Evolutionary conservation across 202 grass and related monocot species (phyloP), one percentile per base, ranked within the genome.

Genomic region (Schoenoplectus tabernaemontani): DNA sequence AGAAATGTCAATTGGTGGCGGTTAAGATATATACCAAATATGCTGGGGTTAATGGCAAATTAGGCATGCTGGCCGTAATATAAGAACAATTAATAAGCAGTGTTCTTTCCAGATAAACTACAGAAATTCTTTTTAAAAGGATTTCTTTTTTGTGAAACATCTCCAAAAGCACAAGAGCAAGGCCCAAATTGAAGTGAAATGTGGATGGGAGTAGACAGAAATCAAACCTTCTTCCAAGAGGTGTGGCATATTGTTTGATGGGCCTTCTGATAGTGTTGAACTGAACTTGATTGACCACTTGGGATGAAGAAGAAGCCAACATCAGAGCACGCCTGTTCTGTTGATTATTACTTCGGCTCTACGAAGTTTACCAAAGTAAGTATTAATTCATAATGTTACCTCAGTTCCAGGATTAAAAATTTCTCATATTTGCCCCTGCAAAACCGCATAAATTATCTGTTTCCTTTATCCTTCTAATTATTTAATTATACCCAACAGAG

Each of bases 271-370:
- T 38, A 58, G 75, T 11, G 17, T 33, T 57, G 34, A 26, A 37
- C 20, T 59, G 53, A 59, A 78, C 57, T 38, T 26, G 56, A 62
- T 61, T 78, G 15, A 36, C 19, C 34, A 33, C 76, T 34, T 46
- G 77, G 26, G 57, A 79, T 62, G 77, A 64, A 64, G 34, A 46
- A 46, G 77, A 64, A 48, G 77, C 39, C 39, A 79, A 48, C 39
- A 38, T 79, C 11, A 79, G 58, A 16, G 59, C 38, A 17, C 38
- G 57, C 77, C 12, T 79, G 38, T 79, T 79, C 8, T 48, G 48
- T 63, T 79, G 38, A 79, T 79, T 64, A 44, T 63, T 58, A 47
- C 22, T 79, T 32, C 42, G 58, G 22, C 26, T 44, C 77, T 79
- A 46, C 38, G 43, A 46, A 17, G 9, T 48, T 13, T 30, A 30